Conservation (phyloP, 2,329 filamentous ascomycete genomes). For the Colletotrichum simmondsii region DNA sequence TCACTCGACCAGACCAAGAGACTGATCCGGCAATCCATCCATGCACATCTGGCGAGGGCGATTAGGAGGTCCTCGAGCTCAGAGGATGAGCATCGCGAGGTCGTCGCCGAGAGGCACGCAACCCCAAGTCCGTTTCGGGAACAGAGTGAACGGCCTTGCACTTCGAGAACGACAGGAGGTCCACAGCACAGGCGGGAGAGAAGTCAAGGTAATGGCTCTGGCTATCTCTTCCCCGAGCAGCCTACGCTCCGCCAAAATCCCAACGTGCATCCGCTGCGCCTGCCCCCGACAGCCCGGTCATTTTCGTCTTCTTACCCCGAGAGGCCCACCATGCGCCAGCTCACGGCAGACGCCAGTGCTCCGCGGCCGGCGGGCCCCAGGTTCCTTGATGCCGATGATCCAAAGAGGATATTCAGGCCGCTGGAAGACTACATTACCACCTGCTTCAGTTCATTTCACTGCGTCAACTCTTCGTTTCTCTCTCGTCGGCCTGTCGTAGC, state of each 20-base stretch:
- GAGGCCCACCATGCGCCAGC: conserved; percentile 40
- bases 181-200: conserved; percentile 19
- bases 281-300: conserved; percentile 44
- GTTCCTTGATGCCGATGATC: conserved; percentile 43
- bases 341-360: conserved; percentile 31
- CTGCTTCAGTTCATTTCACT: conserved; percentile 76
- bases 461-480: conserved; percentile 82
- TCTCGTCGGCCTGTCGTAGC: conserved; percentile 44
- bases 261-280: conserved; percentile 36
- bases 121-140: background rate
- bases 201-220: conserved; percentile 9
- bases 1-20: conserved; percentile 69
- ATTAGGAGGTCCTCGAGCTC: conserved; percentile 38
- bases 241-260: conserved; percentile 47
- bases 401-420: conserved; percentile 75
- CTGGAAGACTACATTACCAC: conserved; percentile 81
- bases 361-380: conserved; percentile 22
- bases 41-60: conserved; percentile 47
- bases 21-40: conserved; percentile 56
- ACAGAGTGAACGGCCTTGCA: conserved; percentile 7
- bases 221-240: conserved; percentile 50
- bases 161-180: background rate
- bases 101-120: background rate
- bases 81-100: conserved; percentile 26
- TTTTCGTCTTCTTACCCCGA: conserved; percentile 60